phyloP scores from a whole-genome alignment of 192 early-diverging fungal species.

The Fimicolochytrium jonesii region DNA sequence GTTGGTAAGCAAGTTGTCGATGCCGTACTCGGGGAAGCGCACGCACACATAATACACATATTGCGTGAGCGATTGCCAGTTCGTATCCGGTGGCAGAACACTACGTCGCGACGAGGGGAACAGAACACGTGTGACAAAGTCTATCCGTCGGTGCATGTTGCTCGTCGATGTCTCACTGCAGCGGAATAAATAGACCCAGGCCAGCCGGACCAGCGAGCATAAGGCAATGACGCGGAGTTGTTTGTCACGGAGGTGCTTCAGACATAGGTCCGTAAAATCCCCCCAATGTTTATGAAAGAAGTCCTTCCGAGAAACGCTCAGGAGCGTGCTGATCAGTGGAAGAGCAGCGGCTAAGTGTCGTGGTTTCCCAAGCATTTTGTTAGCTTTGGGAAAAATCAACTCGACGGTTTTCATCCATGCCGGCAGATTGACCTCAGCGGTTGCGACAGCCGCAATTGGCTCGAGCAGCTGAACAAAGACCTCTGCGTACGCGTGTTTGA shows the following conservation, averaged over 20 bases:
- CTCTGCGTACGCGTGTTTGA: conserved; percentile 89
- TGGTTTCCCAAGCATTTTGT: conserved; percentile 86
- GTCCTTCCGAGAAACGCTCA: conserved; percentile 87
- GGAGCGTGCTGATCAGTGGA: conserved; percentile 79
- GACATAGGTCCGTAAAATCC: conserved; percentile 33
- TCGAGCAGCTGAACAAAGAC: conserved; percentile 88
- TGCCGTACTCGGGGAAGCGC: conserved; percentile 60
- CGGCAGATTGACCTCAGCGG: conserved; percentile 92
- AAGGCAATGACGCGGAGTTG: conserved; percentile 57
- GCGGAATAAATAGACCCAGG: conserved; percentile 94
- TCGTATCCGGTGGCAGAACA: conserved; percentile 59
- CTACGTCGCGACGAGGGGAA: conserved; percentile 59
- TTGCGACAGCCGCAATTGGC: conserved; percentile 74
- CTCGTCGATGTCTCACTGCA: conserved; percentile 61
- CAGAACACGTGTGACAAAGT: conserved; percentile 41
- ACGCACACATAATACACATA: conserved; percentile 67
- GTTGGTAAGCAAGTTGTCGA: conserved; percentile 61
- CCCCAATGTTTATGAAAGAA: conserved; percentile 82
- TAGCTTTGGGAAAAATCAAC: conserved; percentile 80
- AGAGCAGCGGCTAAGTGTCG: conserved; percentile 71
- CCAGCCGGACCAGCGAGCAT: conserved; percentile 70
- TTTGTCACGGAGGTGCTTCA: conserved; percentile 36
- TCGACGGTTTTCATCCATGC: conserved; percentile 91
- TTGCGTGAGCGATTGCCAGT: conserved; percentile 64
- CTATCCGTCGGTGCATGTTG: conserved; percentile 26